Evolutionary conservation across 2,329 filamentous ascomycete genomes (phyloP), one percentile per base, ranked within the genome.

Genomic region (Calonectria honghensis): DNA sequence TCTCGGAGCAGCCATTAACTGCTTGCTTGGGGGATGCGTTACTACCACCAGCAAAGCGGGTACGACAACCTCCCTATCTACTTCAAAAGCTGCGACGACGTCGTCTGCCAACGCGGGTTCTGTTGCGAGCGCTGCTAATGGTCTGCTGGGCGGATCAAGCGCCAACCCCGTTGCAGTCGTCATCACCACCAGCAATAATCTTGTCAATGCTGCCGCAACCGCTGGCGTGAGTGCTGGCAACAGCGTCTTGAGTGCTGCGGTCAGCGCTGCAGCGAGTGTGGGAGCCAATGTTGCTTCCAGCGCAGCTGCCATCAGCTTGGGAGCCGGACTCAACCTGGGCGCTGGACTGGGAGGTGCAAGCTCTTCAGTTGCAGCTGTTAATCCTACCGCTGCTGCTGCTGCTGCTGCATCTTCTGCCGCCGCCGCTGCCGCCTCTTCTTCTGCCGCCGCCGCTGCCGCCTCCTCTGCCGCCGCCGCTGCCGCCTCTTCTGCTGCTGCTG

Each of bases 61-160:
- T 41, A 63, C 57, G 57, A 63, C 57, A 29, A 63, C 35, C 35
- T 41, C 57, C 24, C 24, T 24, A 1, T 11, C 35, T 27, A 20
- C 35, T 20, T 24, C 57, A 4, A 63, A 41, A 41, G 14, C 14
- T 3, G 10, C 57, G n/a, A 29, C 29, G 27, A 6, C 51, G 27
- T 3, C 51, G 4, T 3, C 51, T 11, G 7, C 29, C 51, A 54
- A 32, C 50, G n/a, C 54, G 16, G 6, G 16, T 7, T 27, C 24
- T 41, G 35, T 29, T 41, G 57, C 35, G 16, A 61, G 27, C 16
- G 57, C 57, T 2, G 39, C 41, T 29, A 61, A 61, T 41, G 24
- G 13, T 41, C 57, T 63, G 57, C 57, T 63, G 57, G 32, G 35
- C 57, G 57, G 57, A 63, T 18, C 18, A 45, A 7, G 41, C 41